Evolutionary conservation across 2,329 filamentous ascomycete genomes (phyloP).

Genomic region (Aquanectria penicillioides): DNA sequence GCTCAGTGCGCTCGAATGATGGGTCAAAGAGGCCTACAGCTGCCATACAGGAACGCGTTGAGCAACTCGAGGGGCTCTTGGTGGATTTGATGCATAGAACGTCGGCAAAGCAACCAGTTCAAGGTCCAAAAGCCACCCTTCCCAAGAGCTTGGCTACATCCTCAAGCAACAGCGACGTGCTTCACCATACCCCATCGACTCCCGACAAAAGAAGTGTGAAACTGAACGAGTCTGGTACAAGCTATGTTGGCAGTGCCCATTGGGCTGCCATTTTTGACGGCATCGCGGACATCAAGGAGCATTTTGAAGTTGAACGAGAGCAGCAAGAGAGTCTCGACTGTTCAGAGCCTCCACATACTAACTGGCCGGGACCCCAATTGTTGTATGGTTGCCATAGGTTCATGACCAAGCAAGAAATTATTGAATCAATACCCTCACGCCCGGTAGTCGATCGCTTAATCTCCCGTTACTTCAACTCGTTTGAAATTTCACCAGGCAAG

Average conservation of each 20-base stretch:
- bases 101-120: not conserved
- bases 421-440: conserved; percentile 46
- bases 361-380: conserved; percentile 35
- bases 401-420: conserved; percentile 43
- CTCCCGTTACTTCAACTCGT: conserved; percentile 49
- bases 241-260: conserved; percentile 50
- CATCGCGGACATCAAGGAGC: conserved; percentile 52
- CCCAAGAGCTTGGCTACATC: not conserved
- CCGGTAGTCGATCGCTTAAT: conserved; percentile 47
- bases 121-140: not conserved
- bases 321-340: not conserved
- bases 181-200: not conserved
- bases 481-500: conserved; percentile 34
- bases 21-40: not conserved
- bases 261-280: conserved; percentile 54
- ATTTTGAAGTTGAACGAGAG: conserved; percentile 45
- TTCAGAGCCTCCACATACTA: not conserved
- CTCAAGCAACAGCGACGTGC: too few relatives aligned
- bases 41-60: conserved; percentile 1
- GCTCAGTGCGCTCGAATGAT: not conserved
- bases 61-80: conserved; percentile 43
- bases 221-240: conserved; percentile 31
- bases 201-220: conserved; percentile 47
- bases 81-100: conserved; percentile 37
- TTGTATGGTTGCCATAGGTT: conserved; percentile 42